A percentile compares a stretch with the other conserved stretches of the same genome.
Evolutionary conservation across 1,139 yeast species (phyloP).

Genomic region (Magnusiomyces ingens): DNA sequence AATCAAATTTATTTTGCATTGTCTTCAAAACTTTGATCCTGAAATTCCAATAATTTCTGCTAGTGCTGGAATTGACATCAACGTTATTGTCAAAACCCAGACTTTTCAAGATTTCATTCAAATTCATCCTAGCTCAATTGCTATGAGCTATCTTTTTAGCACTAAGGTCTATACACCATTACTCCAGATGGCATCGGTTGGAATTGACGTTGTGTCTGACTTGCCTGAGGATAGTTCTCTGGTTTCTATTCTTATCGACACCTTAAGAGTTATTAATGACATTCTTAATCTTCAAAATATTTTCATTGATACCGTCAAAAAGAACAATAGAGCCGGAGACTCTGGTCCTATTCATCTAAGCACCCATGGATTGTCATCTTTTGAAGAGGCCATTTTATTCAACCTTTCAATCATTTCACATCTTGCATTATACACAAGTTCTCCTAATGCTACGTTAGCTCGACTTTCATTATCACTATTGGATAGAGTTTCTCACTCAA

Average conservation of each 20-base stretch:
- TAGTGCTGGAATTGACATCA: constrained; percentile 45
- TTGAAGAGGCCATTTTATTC: constrained; percentile 64
- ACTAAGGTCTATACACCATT: constrained; percentile 51
- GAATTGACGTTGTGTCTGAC: constrained; percentile 49
- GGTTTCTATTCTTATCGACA: constrained; percentile 32
- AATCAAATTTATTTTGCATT: constrained; percentile 45
- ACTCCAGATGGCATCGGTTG: constrained; percentile 48
- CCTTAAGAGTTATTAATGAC: constrained; percentile 42
- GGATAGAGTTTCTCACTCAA: constrained; percentile 43
- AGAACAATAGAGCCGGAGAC: constrained; percentile 17
- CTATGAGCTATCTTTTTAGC: constrained; percentile 55
- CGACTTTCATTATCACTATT: constrained; percentile 49
- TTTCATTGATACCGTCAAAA: constrained; percentile 26
- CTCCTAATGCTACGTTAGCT: constrained; percentile 46
- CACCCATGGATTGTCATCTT: constrained; percentile 55
- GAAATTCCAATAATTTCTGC: constrained; percentile 42
- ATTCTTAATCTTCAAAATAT: constrained; percentile 49
- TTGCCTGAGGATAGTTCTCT: constrained; percentile 34
- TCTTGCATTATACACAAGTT: constrained; percentile 63
- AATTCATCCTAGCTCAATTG: constrained; percentile 64
- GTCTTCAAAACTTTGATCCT: constrained; percentile 60
- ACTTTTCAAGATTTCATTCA: constrained; percentile 37
- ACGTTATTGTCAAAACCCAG: constrained; percentile 41
- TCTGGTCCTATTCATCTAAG: constrained; percentile 39
- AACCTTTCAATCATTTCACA: constrained; percentile 64